These are phyloP conservation scores for Hymenoscyphus scutula DNA, from an alignment of 2,329 filamentous ascomycete species.

Conservation along the genomic window DNA sequence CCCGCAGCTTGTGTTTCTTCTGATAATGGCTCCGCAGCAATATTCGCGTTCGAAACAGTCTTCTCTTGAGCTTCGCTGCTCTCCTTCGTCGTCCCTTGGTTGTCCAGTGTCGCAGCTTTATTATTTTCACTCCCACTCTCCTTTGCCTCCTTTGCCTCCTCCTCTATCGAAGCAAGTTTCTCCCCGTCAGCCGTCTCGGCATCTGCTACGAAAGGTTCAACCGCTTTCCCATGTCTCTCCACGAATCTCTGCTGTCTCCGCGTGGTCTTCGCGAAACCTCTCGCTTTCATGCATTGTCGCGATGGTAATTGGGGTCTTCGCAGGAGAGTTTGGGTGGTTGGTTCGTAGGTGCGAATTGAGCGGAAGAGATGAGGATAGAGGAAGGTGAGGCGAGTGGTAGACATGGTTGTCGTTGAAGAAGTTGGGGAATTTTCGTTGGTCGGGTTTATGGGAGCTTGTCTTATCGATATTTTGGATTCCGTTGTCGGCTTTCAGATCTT, in stretches of 20 bases:
- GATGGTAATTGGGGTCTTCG: slow-evolving; percentile 30
- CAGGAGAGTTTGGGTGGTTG: slow-evolving; percentile 39
- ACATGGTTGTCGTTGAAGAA: slow-evolving; percentile 45
- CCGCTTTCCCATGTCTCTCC: slow-evolving; percentile 58
- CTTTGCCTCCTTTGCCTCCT: slow-evolving; percentile 13
- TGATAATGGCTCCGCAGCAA: slow-evolving; percentile 27
- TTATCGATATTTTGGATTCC: neutral
- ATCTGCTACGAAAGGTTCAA: slow-evolving; percentile 48
- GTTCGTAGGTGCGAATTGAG: slow-evolving; percentile 46
- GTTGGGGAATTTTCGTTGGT: slow-evolving; percentile 8
- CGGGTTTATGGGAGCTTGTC: neutral
- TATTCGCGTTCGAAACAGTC: slow-evolving; percentile 2
- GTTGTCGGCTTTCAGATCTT: neutral
- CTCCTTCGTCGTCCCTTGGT: slow-evolving; percentile 6
- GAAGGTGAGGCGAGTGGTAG: slow-evolving; percentile 61
- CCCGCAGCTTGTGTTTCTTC: slow-evolving; percentile 30
- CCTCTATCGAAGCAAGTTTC: slow-evolving; percentile 20
- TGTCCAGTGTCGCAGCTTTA: slow-evolving; percentile 13
- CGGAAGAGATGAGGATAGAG: slow-evolving; percentile 68
- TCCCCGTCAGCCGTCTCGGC: slow-evolving; percentile 32
- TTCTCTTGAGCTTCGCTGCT: slow-evolving; percentile 2
- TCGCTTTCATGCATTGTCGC: slow-evolving; percentile 27
- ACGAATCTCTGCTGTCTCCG: slow-evolving; percentile 46
- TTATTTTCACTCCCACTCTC: slow-evolving; percentile 11
- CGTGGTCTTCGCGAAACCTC: slow-evolving; percentile 40